These are phyloP conservation scores for Helianthus annuus DNA, from an alignment of 129 eudicot genomes.

Conservation along the genomic window HanXRQr2.0-SUNRISE NC_035436.2:160128207-160128706, in stretches of 20 bases:
- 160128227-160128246: slow-evolving; percentile 70
- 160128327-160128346: slow-evolving; percentile 67
- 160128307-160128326: slow-evolving; percentile 74
- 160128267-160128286: slow-evolving; percentile 71
- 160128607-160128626: no score
- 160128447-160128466: slow-evolving; percentile 10
- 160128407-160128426: no score
- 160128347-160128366: background rate
- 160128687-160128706: no score
- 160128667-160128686: no score
- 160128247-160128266: slow-evolving; percentile 51
- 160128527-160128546: slow-evolving; percentile 19
- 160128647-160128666: no score
- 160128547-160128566: slow-evolving; percentile 8
- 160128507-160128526: background rate
- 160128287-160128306: slow-evolving; percentile 50
- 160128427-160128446: slow-evolving; percentile 27
- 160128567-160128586: no score
- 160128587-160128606: no score
- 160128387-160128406: background rate
- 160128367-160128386: no score
- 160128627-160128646: no score
- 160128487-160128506: slow-evolving; percentile 14
- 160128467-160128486: background rate
- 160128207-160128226: slow-evolving; percentile 59